A percentile compares a stretch with the other conserved stretches of the same genome.
Conservation (phyloP, 495 filamentous ascomycete genomes). For the Polyplosphaeria fusca region DNA sequence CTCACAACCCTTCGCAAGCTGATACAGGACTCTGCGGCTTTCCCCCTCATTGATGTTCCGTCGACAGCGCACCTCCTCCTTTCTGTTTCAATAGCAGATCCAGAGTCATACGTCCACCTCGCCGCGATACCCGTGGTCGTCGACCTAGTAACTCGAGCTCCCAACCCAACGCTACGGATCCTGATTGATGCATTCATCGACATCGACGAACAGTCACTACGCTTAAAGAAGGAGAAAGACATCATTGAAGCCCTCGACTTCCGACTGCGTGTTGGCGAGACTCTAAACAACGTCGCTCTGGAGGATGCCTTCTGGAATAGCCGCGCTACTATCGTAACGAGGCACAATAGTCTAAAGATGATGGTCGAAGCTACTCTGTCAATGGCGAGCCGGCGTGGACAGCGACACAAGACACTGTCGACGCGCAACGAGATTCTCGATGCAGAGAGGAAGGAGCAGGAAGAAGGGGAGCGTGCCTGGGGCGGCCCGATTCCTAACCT, state of each 20-base stretch:
- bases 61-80: constrained; percentile 33
- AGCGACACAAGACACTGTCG: constrained; percentile 54
- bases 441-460: constrained; percentile 45
- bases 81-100: constrained; percentile 36
- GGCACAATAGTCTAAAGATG: constrained; percentile 32
- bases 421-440: constrained; percentile 49
- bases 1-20: constrained; percentile 66
- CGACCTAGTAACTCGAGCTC: constrained; percentile 16
- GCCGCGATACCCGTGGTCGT: constrained; percentile 28
- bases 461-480: constrained; percentile 54
- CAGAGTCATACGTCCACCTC: constrained; percentile 43
- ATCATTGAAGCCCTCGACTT: constrained; percentile 35
- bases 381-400: constrained; percentile 62
- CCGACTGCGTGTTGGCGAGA: constrained; percentile 29
- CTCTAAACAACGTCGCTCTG: constrained; percentile 17
- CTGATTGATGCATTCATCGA: constrained; percentile 27
- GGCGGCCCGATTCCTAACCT: constrained; percentile 49
- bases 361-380: constrained; percentile 62
- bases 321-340: constrained; percentile 35
- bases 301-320: constrained; percentile 53
- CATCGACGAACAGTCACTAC: constrained; percentile 16
- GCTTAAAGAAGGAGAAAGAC: constrained; percentile 55
- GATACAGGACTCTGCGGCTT: constrained; percentile 41
- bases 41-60: constrained; percentile 27
- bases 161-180: constrained; percentile 19